These are phyloP conservation scores for Alternaria ventricosa DNA, from an alignment of 2,329 filamentous ascomycete species.

Conservation along the genomic window DNA sequence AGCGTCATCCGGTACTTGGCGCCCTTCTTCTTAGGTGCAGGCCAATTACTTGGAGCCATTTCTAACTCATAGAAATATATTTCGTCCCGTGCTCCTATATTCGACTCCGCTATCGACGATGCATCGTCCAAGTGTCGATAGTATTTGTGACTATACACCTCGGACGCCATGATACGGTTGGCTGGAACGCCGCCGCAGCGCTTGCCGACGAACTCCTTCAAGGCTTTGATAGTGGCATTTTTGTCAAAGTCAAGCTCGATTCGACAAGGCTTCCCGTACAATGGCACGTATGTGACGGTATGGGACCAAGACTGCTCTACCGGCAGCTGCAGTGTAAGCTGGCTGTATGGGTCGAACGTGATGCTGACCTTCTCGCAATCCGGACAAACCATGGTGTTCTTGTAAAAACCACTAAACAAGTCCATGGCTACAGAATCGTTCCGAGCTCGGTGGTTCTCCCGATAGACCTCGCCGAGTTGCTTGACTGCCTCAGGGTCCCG, in stretches of 20 bases:
- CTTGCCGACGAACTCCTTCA: slow-evolving; percentile 69
- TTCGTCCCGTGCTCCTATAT: slow-evolving; percentile 68
- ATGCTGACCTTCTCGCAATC: slow-evolving; percentile 94
- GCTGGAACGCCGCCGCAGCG: slow-evolving; percentile 60
- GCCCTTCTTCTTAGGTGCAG: slow-evolving; percentile 60
- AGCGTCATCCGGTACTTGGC: slow-evolving; percentile 55
- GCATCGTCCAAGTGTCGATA: slow-evolving; percentile 83
- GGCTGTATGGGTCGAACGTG: slow-evolving; percentile 97
- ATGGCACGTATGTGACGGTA: slow-evolving; percentile 76
- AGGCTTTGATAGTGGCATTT: slow-evolving; percentile 69
- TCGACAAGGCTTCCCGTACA: slow-evolving; percentile 72
- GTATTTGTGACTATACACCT: slow-evolving; percentile 83
- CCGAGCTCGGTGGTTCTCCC: slow-evolving; percentile 87
- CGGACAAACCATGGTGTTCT: slow-evolving; percentile 93
- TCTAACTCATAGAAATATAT: slow-evolving; percentile 81
- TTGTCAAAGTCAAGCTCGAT: slow-evolving; percentile 83
- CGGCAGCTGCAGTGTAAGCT: slow-evolving; percentile 87
- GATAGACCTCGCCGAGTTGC: slow-evolving; percentile 85
- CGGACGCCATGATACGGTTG: slow-evolving; percentile 75
- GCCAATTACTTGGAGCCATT: slow-evolving; percentile 77
- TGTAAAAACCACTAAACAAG: slow-evolving; percentile 94
- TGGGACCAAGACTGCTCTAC: slow-evolving; percentile 83
- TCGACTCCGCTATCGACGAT: slow-evolving; percentile 69
- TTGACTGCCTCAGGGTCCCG: slow-evolving; percentile 79
- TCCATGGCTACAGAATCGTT: slow-evolving; percentile 97